These are phyloP conservation scores for Globisporangium carolinianum DNA, from an alignment of 352 stramenopile species.

Conservation along the genomic window DNA sequence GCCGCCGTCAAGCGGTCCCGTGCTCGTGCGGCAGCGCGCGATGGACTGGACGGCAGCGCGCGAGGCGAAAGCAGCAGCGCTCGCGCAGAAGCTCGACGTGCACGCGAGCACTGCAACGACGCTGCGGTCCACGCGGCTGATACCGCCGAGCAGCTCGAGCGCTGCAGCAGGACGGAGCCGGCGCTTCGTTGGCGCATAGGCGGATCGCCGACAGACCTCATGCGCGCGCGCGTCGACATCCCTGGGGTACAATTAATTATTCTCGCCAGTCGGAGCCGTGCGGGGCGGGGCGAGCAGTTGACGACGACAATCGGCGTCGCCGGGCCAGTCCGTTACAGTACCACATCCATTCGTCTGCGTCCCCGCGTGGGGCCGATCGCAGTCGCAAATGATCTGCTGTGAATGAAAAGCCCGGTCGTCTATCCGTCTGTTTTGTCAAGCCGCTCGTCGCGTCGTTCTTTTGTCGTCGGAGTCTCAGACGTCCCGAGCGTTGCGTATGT, in stretches of 20 bases:
- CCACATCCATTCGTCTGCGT: too few species aligned
- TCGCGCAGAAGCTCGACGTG: slow-evolving; percentile 6
- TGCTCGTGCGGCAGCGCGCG: slow-evolving; percentile 31
- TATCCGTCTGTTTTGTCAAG: too few species aligned
- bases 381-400: too few species aligned
- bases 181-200: neutral
- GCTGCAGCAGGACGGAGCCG: slow-evolving; percentile 1
- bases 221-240: neutral
- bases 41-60: slow-evolving; percentile 21
- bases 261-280: neutral
- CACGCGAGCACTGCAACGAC: neutral
- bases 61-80: slow-evolving; percentile 6
- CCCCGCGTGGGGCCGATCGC: too few species aligned
- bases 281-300: too few species aligned
- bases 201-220: too few species aligned
- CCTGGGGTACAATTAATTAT: slow-evolving; percentile 8
- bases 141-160: slow-evolving; percentile 4
- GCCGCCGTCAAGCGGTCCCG: slow-evolving; percentile 20
- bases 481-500: too few species aligned
- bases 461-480: too few species aligned
- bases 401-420: too few species aligned
- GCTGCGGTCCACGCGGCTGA: slow-evolving; percentile 3
- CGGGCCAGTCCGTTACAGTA: too few species aligned
- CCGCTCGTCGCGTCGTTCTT: too few species aligned
- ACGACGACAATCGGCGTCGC: too few species aligned